Percentiles rank a stretch among this genome's conserved stretches.
phyloP scores from a whole-genome alignment of 257 asterid species.

The Ballota nigra region DNA sequence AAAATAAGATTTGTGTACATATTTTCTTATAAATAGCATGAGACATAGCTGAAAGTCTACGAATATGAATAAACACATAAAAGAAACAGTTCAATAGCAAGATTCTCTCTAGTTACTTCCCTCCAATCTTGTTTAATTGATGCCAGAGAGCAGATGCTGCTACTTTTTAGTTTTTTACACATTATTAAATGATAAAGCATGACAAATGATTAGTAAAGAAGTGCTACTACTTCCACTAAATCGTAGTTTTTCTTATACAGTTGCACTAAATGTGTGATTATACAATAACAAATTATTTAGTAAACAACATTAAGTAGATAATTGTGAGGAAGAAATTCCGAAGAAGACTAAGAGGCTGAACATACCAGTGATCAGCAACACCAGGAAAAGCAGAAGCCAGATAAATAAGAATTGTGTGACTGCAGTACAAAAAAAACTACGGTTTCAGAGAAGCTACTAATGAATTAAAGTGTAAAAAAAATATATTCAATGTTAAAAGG shows the following conservation, averaged over 20 bases:
- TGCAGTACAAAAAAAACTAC: conserved; percentile 32
- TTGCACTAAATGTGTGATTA: background rate
- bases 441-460: background rate
- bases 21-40: background rate
- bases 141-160: no score
- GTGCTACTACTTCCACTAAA: no score
- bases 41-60: background rate
- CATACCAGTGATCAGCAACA: conserved; percentile 90
- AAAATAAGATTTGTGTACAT: background rate
- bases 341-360: conserved; percentile 1
- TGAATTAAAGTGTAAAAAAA: background rate
- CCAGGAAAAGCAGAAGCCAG: conserved; percentile 70
- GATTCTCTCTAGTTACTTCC: no score
- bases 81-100: background rate
- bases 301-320: background rate
- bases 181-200: background rate
- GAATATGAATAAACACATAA: background rate
- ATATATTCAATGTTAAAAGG: background rate
- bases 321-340: background rate
- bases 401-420: conserved; percentile 79
- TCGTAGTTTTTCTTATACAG: no score
- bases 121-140: no score
- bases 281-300: background rate
- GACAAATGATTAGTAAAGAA: background rate
- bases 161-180: no score